These are phyloP conservation scores for Dillenia suffruticosa DNA, from an alignment of 164 flowering plant species.

Conservation along the genomic window DNA sequence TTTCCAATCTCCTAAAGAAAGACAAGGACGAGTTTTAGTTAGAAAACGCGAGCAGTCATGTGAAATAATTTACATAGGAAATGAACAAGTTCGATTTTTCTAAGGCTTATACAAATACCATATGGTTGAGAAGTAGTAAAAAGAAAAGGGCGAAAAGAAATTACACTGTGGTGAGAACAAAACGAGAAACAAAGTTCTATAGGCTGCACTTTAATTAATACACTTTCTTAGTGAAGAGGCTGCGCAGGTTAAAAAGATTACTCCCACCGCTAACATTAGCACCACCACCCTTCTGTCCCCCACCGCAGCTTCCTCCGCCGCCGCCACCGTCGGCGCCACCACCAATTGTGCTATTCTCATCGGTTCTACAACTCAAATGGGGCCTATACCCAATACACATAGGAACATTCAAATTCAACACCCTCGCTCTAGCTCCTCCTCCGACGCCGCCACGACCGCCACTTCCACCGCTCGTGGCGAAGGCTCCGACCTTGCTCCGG, in stretches of 20 bases:
- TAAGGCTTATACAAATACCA: too few relatives aligned
- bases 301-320: slow-evolving; percentile 7
- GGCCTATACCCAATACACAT: slow-evolving; percentile 57
- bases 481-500: slow-evolving; percentile 18
- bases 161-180: too few relatives aligned
- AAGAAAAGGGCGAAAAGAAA: too few relatives aligned
- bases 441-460: background rate
- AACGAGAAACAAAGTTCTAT: too few relatives aligned
- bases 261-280: slow-evolving; percentile 15
- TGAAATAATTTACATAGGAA: too few relatives aligned
- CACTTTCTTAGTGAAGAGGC: slow-evolving; percentile 73
- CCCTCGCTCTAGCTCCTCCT: slow-evolving; percentile 26
- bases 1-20: too few relatives aligned
- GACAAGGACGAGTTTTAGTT: too few relatives aligned
- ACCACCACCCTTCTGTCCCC: background rate
- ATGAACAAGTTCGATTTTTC: too few relatives aligned
- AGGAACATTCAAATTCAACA: slow-evolving; percentile 68
- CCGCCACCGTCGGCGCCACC: slow-evolving; percentile 9
- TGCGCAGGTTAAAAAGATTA: slow-evolving; percentile 51
- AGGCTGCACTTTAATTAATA: slow-evolving; percentile 22
- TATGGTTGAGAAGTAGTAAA: too few relatives aligned
- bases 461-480: background rate
- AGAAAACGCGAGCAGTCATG: too few relatives aligned
- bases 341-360: slow-evolving; percentile 27
- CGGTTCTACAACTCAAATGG: slow-evolving; percentile 54